Evolutionary conservation across 2,329 filamentous ascomycete genomes (phyloP), one percentile per base, ranked within the genome.

Genomic region (Monilinia vaccinii-corymbosi): DNA sequence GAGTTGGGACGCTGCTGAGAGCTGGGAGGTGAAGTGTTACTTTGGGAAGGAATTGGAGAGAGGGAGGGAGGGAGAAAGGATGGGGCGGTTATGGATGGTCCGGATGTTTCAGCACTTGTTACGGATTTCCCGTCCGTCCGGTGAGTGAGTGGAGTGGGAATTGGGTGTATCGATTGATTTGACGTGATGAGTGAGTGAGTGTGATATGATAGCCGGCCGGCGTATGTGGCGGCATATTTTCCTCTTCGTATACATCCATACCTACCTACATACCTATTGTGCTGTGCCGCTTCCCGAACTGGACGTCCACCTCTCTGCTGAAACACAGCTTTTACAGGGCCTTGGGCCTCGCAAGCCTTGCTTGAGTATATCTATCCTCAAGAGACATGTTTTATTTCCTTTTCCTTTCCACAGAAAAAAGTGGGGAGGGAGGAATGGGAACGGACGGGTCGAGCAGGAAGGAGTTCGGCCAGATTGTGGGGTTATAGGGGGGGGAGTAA

Each of bases 401-500:
- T n/a, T n/a, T n/a, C n/a, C n/a, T n/a, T n/a, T n/a, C n/a, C n/a
- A n/a, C n/a, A n/a, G 14, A 21, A 44, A 32, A 53, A 23, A 21
- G 51, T 53, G 51, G 51, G 23, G 38, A 44, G 38, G 38, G 21
- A 36, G 13, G 21, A 21, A 42, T 42, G 5, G 36, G 28, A 40
- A 53, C 50, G 36, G 50, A 53, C 44, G 44, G 25, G 18, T 44
- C 38, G 42, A 53, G 36, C 51, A 25, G 51, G 25, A 53, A n/a
- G n/a, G n/a, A n/a, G n/a, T n/a, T 53, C 51, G 51, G 38, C 32
- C 51, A 53, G 51, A 53, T 53, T 53, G 51, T 53, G 51, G 51
- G 50, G 51, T 10, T 51, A 23, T 53, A 13, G n/a, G 25, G n/a
- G n/a, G n/a, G n/a, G n/a, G n/a, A n/a, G n/a, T n/a, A 44, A 44